A percentile compares a stretch with the other conserved stretches of the same genome.
These are phyloP conservation scores for Coprinellus aureogranulatus DNA, from an alignment of 768 basidiomycete genomes.

Conservation along the genomic window DNA sequence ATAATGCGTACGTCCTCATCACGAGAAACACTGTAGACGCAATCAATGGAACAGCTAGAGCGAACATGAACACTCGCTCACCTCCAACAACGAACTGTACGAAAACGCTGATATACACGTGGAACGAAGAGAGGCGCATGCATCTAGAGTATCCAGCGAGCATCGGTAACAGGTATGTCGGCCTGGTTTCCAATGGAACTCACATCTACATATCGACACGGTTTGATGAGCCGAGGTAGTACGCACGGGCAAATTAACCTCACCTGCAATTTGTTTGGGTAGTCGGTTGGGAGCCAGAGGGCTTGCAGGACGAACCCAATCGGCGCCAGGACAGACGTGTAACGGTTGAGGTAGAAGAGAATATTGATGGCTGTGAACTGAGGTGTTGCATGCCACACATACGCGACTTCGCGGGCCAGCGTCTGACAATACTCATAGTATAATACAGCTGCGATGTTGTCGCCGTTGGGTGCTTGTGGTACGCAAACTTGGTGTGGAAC, in stretches of 20 bases:
- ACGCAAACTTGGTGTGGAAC: background rate
- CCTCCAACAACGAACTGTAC: conserved; percentile 38
- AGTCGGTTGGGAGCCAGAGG: conserved; percentile 26
- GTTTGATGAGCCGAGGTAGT: no score
- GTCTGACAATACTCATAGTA: conserved; percentile 54
- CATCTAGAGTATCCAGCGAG: conserved; percentile 21
- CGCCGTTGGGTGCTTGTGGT: no score
- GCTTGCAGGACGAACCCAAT: conserved; percentile 33
- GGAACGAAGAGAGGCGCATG: conserved; percentile 18
- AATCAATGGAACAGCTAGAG: background rate
- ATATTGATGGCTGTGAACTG: conserved; percentile 31
- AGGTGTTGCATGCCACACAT: conserved; percentile 37
- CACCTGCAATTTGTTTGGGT: conserved; percentile 23
- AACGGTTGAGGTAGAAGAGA: conserved; percentile 46
- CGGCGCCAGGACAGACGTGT: conserved; percentile 38
- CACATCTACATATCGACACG: no score
- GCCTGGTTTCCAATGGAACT: no score
- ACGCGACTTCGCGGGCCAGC: conserved; percentile 36
- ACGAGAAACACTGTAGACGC: conserved; percentile 30
- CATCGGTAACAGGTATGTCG: background rate
- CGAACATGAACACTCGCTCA: conserved; percentile 17
- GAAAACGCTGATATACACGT: conserved; percentile 29
- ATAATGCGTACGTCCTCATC: conserved; percentile 42
- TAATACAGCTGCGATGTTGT: conserved; percentile 36
- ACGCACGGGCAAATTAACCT: background rate